Conservation (phyloP, 768 basidiomycete species). For the Cantharellus cinnabarinus region DNA sequence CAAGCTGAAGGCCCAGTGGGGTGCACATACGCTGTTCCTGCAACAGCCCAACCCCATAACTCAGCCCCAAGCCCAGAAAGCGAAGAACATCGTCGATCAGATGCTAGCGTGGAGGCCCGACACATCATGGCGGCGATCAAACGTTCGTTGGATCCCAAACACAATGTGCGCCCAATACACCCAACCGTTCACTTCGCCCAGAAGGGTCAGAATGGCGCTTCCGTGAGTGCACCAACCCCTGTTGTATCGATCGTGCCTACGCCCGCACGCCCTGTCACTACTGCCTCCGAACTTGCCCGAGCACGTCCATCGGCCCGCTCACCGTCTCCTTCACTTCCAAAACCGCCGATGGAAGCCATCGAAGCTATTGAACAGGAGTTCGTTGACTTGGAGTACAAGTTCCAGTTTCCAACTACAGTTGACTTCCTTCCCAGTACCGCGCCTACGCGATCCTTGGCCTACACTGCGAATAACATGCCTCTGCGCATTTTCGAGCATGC, state of each 20-base stretch:
- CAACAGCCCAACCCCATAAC: neutral
- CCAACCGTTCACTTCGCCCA: neutral
- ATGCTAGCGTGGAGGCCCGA: neutral
- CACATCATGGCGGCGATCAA: neutral
- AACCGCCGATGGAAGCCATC: slow-evolving; percentile 14
- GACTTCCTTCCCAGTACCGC: slow-evolving; percentile 21
- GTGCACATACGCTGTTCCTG: neutral
- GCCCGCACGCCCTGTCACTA: neutral
- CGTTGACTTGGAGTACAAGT: slow-evolving; percentile 21
- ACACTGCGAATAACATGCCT: slow-evolving; percentile 35
- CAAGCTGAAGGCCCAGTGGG: neutral
- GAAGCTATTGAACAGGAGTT: slow-evolving; percentile 25
- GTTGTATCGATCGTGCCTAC: neutral
- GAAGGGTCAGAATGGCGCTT: neutral
- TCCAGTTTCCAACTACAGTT: slow-evolving; percentile 25
- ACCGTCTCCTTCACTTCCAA: neutral
- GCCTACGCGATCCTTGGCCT: slow-evolving; percentile 29
- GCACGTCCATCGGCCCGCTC: neutral
- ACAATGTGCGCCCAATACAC: neutral
- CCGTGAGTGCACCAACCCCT: neutral
- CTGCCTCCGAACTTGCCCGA: neutral
- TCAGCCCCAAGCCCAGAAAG: neutral
- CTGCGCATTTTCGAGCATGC: slow-evolving; percentile 43
- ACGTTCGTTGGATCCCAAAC: neutral
- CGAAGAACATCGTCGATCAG: neutral